Base-by-base conservation (phyloP, 331 rosid genomes). In the Erythrophleum ivorense region DNA sequence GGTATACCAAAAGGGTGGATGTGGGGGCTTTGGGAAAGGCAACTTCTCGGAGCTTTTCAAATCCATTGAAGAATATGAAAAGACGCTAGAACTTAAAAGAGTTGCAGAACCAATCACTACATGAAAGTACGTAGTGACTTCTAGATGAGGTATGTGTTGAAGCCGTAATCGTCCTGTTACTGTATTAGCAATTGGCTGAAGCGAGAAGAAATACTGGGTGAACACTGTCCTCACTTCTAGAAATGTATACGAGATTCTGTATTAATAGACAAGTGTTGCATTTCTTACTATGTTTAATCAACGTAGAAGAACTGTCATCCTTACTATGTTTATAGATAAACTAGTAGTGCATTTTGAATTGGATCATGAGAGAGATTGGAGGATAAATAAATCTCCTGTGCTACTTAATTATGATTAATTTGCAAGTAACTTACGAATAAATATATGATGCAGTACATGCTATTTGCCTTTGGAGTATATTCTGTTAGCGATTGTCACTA, bases 21-120 rank as follows among this genome's bases (percentile, higher is more conserved):
- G 98, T 70, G 99, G 99, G 0, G 99, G 98, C 1, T 96, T 96
- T 83, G 97, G 99, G 31, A 96, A 96, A 84, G 99, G 99, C 3
- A 96, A 96, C 90, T 93, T 93, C 67, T 96, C 98, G 0, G 97
- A 90, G 91, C 98, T 93, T 53, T 93, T 96, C 92, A 96, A 93
- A 74, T 93, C 99, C 80, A 93, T 96, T 12, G 98, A 96, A 80
- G 98, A 96, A 11, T 96, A 92, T 60, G 97, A 95, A 83, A 95
- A 89, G 90, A 88, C 92, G 2, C 93, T 95, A 55, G 94, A 89
- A 85, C 81, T 84, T 75, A 90, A 76, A 81, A 84, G 84, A 60
- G 13, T 48, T 19, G 66, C 85, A 0, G 89, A 80, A 71, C 68
- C 76, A 0, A 48, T 79, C 5, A 78, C 78, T 75, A 81, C 87